A percentile compares a stretch with the other conserved stretches of the same genome.
phyloP scores from a whole-genome alignment of 345 rosid species.

The Crucihimalaya himalaica region DNA sequence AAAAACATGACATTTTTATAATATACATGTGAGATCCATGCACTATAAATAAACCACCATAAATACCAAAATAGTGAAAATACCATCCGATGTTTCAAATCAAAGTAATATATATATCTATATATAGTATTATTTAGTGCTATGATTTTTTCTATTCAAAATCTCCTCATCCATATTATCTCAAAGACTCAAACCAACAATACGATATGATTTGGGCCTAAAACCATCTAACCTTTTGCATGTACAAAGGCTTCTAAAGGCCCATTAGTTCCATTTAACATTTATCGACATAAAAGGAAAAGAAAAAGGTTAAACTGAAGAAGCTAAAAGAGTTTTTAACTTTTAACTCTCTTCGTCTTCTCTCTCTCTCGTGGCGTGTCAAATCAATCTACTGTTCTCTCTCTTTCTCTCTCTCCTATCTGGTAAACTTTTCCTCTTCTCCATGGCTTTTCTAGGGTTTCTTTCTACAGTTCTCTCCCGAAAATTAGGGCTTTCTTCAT shows the following conservation, averaged over 20 bases:
- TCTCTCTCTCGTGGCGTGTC: slow-evolving; percentile 22
- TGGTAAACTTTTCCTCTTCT: slow-evolving; percentile 39
- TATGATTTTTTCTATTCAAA: no score
- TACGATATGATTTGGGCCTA: background rate
- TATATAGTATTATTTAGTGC: no score
- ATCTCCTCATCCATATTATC: no score
- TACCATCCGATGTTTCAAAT: no score
- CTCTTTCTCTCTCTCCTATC: slow-evolving; percentile 31
- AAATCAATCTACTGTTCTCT: slow-evolving; percentile 39
- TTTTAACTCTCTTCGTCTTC: slow-evolving; percentile 34
- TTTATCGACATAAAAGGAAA: background rate
- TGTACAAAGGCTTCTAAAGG: background rate
- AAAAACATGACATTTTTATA: no score
- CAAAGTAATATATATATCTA: no score
- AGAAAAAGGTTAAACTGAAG: slow-evolving; percentile 7
- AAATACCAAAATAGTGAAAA: no score
- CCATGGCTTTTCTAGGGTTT: slow-evolving; percentile 30
- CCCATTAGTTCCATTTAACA: background rate
- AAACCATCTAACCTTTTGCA: no score
- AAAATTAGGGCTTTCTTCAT: slow-evolving; percentile 11
- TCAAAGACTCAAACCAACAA: background rate
- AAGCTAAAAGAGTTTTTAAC: slow-evolving; percentile 27
- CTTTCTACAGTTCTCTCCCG: slow-evolving; percentile 7
- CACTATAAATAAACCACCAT: no score
- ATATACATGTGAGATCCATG: no score